phyloP scores from a whole-genome alignment of 1,139 yeast species.

The Wickerhamomyces sp. region DNA sequence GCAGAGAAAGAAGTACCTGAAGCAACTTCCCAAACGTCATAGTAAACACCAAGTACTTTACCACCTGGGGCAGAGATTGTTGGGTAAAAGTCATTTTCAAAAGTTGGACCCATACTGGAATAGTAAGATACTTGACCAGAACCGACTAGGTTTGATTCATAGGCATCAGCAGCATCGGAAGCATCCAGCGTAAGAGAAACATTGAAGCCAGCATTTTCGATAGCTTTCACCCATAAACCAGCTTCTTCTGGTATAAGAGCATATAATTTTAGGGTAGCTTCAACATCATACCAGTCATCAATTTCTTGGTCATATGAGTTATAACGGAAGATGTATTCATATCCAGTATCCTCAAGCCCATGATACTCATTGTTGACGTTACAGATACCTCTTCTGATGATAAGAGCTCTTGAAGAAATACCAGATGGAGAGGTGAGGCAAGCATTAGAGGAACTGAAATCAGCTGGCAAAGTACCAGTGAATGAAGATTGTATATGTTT shows the following conservation, averaged over 20 bases:
- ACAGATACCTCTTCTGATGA: neutral
- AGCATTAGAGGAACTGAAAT: neutral
- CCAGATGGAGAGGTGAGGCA: neutral
- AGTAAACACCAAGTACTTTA: constrained; percentile 7
- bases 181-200: constrained; percentile 2
- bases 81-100: constrained; percentile 12
- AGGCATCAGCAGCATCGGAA: neutral
- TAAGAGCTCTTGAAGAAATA: neutral
- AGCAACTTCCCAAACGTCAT: constrained; percentile 4
- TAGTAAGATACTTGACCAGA: constrained; percentile 11
- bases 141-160: constrained; percentile 2
- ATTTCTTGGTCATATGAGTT: neutral
- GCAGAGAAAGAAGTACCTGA: constrained; percentile 15
- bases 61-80: constrained; percentile 15
- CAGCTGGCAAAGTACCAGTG: neutral
- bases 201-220: constrained; percentile 3
- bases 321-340: neutral
- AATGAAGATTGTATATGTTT: neutral
- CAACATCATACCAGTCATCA: neutral
- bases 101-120: constrained; percentile 16
- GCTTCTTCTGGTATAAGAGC: neutral
- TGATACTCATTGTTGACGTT: neutral
- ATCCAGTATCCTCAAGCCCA: neutral
- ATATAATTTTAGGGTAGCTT: neutral
- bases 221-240: constrained; percentile 4